A percentile compares a stretch with the other conserved stretches of the same genome.
Evolutionary conservation across 345 rosid genomes (phyloP).

Genomic region (Psidium friedrichsthalianum): DNA sequence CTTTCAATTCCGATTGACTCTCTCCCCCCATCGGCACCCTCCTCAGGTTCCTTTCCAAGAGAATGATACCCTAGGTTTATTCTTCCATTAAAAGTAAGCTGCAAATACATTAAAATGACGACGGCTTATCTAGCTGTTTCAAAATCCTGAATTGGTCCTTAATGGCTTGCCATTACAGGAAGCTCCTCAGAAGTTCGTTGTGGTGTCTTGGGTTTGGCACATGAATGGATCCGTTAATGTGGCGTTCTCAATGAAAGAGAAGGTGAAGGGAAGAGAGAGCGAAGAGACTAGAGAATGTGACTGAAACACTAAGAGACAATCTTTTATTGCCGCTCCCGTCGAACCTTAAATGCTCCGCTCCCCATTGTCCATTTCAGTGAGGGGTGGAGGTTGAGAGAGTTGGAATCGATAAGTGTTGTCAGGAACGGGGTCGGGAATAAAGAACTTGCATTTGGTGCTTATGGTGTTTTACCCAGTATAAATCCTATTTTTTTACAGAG

Average conservation of each 20-base stretch:
- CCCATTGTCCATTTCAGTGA: background rate
- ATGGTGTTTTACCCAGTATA: background rate
- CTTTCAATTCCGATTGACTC: constrained; percentile 8
- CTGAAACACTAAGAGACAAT: background rate
- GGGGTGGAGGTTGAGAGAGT: background rate
- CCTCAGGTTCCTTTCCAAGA: constrained; percentile 8
- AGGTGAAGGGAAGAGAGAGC: background rate
- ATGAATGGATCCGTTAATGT: constrained; percentile 5
- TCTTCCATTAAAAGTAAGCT: background rate
- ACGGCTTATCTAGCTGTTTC: background rate
- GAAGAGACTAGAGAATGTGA: background rate
- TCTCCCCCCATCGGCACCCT: background rate
- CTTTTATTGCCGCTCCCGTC: background rate
- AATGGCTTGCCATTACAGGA: constrained; percentile 6
- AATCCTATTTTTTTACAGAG: background rate
- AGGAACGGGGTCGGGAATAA: background rate
- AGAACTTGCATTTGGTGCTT: background rate
- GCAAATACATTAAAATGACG: background rate
- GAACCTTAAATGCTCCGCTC: background rate
- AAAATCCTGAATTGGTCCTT: constrained; percentile 4
- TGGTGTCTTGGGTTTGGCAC: constrained; percentile 14
- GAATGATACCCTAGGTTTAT: constrained; percentile 1
- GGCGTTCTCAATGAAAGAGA: background rate
- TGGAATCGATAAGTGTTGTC: background rate
- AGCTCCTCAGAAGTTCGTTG: constrained; percentile 5